Base-by-base conservation (phyloP, 2,329 filamentous ascomycete genomes). In the Ceratocystis albifundus region DNA sequence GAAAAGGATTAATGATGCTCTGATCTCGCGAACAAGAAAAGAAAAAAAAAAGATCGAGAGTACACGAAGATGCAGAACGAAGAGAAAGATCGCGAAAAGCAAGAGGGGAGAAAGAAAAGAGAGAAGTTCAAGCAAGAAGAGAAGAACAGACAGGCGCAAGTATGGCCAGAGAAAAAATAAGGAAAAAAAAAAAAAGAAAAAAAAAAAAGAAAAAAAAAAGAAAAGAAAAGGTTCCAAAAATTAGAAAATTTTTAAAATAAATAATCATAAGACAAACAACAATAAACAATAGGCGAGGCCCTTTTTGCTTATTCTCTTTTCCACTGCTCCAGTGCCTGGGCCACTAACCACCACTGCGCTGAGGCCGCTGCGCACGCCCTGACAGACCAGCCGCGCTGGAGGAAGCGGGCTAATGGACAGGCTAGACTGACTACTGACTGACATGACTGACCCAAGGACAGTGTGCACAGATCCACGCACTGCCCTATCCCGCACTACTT, bases 1-100 rank as follows among this genome's bases (percentile, higher is more conserved):
- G 28, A 61, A 61, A 25, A 61, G 44, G 61, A 32, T 61, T 30
- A 46, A 48, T 48, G 28, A 59, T 36, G 41, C 53, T 57, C 53
- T 57, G 53, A 32, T 57, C 53, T 57, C 53, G 25, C 53, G 53
- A 32, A 25, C 15, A 30, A 30, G 30, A 30, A 17, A 57, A n/a
- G 30, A 65, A n/a, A 57, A 59, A 65, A 59, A 36, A 22, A 65
- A 59, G 59, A 62, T 6, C 32, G 32, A 41, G 59, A 41, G 55
- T 44, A 32, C 53, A 65, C 46, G 36, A 65, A 46, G 32, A 44
- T 59, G 50, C 7, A 36, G 25, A 61, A 30, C 32, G 57, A 12
- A 41, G 57, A 59, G 46, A 36, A 62, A 66, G n/a, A 45, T 15
- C 28, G 65, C 62, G 61, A 59, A 66, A 12, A 48, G 48, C 53